Conservation (phyloP, 345 rosid species). For the Dipteronia sinensis region DNA sequence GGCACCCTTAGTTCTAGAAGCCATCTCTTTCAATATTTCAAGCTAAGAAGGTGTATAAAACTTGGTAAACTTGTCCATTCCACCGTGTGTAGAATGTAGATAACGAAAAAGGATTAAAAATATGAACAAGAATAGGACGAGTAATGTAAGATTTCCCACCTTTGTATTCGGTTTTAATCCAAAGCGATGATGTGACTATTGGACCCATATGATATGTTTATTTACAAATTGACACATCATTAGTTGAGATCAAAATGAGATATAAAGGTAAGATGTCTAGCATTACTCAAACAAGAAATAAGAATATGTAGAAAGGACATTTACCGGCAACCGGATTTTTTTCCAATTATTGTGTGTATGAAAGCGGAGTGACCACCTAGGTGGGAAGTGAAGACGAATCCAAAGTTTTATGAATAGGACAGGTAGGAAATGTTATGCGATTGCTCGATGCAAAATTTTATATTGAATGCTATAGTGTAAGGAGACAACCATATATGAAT, state of each 20-base stretch:
- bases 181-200: too few species aligned
- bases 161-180: too few species aligned
- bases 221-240: too few species aligned
- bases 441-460: constrained; percentile 25
- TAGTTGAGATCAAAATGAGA: too few species aligned
- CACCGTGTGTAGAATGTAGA: neutral
- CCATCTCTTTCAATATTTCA: neutral
- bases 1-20: neutral
- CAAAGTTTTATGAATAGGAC: neutral
- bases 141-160: too few species aligned
- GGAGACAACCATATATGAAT: constrained; percentile 14
- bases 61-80: constrained; percentile 9
- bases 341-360: neutral
- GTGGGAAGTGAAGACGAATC: constrained; percentile 17
- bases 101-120: neutral
- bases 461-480: constrained; percentile 1
- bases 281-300: neutral
- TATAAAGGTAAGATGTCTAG: too few species aligned
- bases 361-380: constrained; percentile 4
- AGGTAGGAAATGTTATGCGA: neutral
- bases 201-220: too few species aligned
- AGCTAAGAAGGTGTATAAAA: neutral
- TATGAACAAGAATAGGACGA: neutral
- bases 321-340: neutral
- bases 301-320: constrained; percentile 23